Base-by-base conservation (phyloP, 2,329 filamentous ascomycete genomes). In the Penicillium sp. region DNA sequence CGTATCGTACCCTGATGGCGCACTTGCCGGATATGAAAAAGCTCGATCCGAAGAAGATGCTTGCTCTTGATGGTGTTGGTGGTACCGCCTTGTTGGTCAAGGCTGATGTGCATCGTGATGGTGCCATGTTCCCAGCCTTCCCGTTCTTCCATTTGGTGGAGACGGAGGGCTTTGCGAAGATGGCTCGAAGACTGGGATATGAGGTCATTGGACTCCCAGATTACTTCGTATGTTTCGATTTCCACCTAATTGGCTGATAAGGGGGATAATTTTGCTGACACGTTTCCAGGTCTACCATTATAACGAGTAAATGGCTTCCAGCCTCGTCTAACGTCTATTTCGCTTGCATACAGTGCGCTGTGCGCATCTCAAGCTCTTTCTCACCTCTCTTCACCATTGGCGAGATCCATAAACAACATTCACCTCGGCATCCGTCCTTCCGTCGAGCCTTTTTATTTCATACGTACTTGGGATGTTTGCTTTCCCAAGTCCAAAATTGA, bases 71-170 rank as follows among this genome's bases (percentile, higher is more conserved):
- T 72, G 94, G 94, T 49, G 94, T 99, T 4, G 94, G 94, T 55
- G 94, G 94, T 36, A 96, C 93, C 1, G 90, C 93, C 1, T 79
- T 99, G 62, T 79, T 99, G 69, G 94, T 99, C 59, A 97, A 96
- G 79, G 94, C 93, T 1, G 93, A 97, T 59, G 94, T 99, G 25
- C 94, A 99, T 74, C 86, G 94, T 27, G 94, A 99, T 70, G 94
- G 94, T 21, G 93, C 94, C 73, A 99, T 97, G 93, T 99, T 99
- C 78, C 94, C 94, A 19, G 86, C 94, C 0, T 99, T 99, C 73
- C 78, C 93, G 3, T 99, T 99, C 72, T 97, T 97, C 73, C 89
- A 99, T 75, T 82, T 99, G 60, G 96, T 99, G 60, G 94, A 99
- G 81, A 97, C 94, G 0, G 94, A 99, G 72, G 94, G 94, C 0